phyloP scores from a whole-genome alignment of 129 eudicot species.

The Pseudognaphalium luteoalbum region DNA sequence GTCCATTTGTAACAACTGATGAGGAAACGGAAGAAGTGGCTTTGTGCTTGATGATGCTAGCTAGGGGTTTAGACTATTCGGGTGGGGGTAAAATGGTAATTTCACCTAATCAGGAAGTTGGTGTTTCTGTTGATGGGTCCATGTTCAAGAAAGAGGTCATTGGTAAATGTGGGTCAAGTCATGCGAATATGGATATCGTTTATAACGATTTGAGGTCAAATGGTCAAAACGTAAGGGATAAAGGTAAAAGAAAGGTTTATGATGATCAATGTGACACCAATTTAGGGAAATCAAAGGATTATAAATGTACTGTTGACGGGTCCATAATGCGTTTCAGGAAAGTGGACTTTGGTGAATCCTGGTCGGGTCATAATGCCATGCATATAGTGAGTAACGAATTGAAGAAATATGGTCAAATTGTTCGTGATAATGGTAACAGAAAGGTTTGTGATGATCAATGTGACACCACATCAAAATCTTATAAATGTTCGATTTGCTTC shows the following conservation, averaged over 20 bases:
- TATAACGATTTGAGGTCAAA: constrained; percentile 5
- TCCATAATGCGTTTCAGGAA: constrained; percentile 44
- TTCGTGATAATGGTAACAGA: constrained; percentile 48
- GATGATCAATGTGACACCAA: constrained; percentile 16
- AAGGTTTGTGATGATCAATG: constrained; percentile 43
- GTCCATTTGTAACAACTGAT: constrained; percentile 34
- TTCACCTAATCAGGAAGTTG: constrained; percentile 12
- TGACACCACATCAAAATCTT: not conserved
- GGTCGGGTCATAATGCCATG: not conserved
- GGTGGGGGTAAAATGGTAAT: constrained; percentile 13
- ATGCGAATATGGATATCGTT: constrained; percentile 6
- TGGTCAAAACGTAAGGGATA: constrained; percentile 9
- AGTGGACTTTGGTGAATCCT: not conserved
- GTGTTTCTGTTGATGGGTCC: not conserved
- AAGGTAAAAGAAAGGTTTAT: constrained; percentile 44
- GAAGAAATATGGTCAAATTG: not conserved
- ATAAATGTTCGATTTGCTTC: constrained; percentile 45
- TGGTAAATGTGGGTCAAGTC: not conserved
- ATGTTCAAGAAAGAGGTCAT: not conserved
- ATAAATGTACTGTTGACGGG: constrained; percentile 41
- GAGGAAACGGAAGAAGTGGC: constrained; percentile 55
- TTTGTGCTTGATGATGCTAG: constrained; percentile 57
- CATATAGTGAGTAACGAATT: not conserved
- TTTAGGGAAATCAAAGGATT: constrained; percentile 32
- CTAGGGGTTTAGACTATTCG: constrained; percentile 31